Evolutionary conservation across 2,329 filamentous ascomycete genomes (phyloP).

Genomic region (Pseudopyrenochaeta lycopersici): DNA sequence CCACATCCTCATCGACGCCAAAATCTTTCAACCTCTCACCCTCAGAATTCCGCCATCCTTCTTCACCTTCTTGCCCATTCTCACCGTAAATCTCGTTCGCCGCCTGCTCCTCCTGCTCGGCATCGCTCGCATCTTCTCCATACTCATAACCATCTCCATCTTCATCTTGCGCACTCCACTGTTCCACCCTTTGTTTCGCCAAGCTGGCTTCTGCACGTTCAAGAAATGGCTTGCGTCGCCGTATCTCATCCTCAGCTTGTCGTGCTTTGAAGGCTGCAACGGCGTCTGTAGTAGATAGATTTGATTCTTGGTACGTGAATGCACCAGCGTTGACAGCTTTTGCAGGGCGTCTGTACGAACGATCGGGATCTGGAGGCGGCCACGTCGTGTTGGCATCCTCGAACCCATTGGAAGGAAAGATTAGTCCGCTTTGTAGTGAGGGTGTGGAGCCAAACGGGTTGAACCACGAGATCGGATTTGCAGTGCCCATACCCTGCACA

Average conservation of each 20-base stretch:
- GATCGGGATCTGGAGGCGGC: conserved; percentile 62
- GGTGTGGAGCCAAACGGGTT: conserved; percentile 69
- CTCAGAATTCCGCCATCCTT: conserved; percentile 77
- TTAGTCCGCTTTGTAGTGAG: conserved; percentile 60
- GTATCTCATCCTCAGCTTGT: conserved; percentile 61
- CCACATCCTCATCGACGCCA: conserved; percentile 79
- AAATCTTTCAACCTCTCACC: conserved; percentile 79
- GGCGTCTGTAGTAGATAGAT: conserved; percentile 52
- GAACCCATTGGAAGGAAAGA: conserved; percentile 79
- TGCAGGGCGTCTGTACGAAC: conserved; percentile 33
- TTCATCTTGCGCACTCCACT: conserved; percentile 1
- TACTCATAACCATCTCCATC: conserved; percentile 31
- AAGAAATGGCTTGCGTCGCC: conserved; percentile 53
- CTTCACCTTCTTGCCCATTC: conserved; percentile 57
- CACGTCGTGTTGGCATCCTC: conserved; percentile 60
- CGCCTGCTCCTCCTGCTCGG: conserved; percentile 28
- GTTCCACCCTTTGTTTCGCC: conserved; percentile 2
- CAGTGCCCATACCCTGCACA: conserved; percentile 76
- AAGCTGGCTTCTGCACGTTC: conserved; percentile 47
- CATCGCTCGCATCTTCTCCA: conserved; percentile 28
- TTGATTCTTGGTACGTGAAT: conserved; percentile 51
- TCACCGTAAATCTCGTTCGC: conserved; percentile 19
- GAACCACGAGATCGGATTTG: conserved; percentile 71
- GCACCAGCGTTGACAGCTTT: conserved; percentile 30
- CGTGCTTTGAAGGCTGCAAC: conserved; percentile 63